Evolutionary conservation across 306 rosid species (phyloP).

Genomic region (Lotus japonicus): DNA sequence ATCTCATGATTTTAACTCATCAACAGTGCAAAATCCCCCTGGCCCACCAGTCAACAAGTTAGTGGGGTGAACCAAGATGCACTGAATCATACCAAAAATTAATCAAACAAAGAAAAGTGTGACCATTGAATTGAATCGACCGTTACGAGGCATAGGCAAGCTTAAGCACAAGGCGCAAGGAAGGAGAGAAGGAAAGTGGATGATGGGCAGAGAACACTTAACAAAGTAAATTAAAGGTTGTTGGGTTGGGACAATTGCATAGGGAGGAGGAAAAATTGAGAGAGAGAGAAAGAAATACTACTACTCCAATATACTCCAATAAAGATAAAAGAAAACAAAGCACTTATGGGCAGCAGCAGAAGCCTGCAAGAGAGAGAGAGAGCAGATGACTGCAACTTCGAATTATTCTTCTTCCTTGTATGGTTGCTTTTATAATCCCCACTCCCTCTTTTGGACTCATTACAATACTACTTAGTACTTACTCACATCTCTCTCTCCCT

Average conservation of each 20-base stretch:
- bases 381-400: conserved; percentile 73
- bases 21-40: neutral
- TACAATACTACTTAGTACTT: no score
- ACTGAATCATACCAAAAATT: neutral
- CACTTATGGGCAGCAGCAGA: conserved; percentile 28
- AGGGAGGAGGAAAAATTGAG: conserved; percentile 12
- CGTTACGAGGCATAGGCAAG: conserved; percentile 32
- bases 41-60: neutral
- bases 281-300: no score
- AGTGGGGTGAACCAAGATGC: neutral
- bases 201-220: conserved; percentile 12
- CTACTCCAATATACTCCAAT: no score
- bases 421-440: conserved; percentile 64
- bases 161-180: neutral
- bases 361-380: no score
- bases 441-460: conserved; percentile 60
- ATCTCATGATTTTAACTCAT: neutral
- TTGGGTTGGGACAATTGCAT: conserved; percentile 23
- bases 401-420: conserved; percentile 86
- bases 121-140: conserved; percentile 33
- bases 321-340: neutral
- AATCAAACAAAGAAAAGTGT: neutral
- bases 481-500: neutral
- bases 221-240: neutral
- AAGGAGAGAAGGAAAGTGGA: conserved; percentile 8